phyloP scores from a whole-genome alignment of 352 stramenopile species.

The Plasmopara halstedii region DNA sequence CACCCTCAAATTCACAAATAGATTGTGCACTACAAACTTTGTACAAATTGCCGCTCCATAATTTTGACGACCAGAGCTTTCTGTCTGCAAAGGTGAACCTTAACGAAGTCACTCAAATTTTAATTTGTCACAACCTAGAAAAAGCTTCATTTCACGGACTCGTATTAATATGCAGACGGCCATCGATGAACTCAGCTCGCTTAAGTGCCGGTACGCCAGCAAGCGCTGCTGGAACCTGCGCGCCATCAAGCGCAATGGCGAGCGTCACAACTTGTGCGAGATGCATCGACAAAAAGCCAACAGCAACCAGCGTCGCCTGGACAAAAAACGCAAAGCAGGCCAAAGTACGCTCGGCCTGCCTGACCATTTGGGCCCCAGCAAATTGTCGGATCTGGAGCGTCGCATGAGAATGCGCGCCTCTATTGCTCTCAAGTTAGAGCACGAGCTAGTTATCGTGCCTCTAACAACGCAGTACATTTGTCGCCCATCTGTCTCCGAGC shows the following conservation, averaged over 20 bases:
- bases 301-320: slow-evolving; percentile 70
- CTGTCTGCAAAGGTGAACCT: slow-evolving; percentile 9
- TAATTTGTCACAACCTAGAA: slow-evolving; percentile 20
- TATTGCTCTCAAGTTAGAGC: slow-evolving; percentile 31
- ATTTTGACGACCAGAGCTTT: too few relatives aligned
- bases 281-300: slow-evolving; percentile 80
- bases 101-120: slow-evolving; percentile 3
- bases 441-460: slow-evolving; percentile 18
- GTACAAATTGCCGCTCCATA: neutral
- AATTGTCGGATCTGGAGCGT: slow-evolving; percentile 21
- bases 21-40: neutral
- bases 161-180: slow-evolving; percentile 10
- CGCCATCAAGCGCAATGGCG: slow-evolving; percentile 75
- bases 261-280: slow-evolving; percentile 80
- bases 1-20: slow-evolving; percentile 5
- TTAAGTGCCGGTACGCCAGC: slow-evolving; percentile 75
- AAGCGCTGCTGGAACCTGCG: slow-evolving; percentile 77
- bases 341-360: slow-evolving; percentile 26
- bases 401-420: slow-evolving; percentile 30
- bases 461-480: slow-evolving; percentile 32
- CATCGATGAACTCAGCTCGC: slow-evolving; percentile 28
- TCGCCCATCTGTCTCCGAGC: slow-evolving; percentile 17
- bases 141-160: neutral
- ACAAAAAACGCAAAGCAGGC: slow-evolving; percentile 63
- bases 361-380: slow-evolving; percentile 8